Evolutionary conservation across 305 asterid genomes (phyloP), one percentile per base, ranked within the genome.

Genomic region (Fraxinus sp.): DNA sequence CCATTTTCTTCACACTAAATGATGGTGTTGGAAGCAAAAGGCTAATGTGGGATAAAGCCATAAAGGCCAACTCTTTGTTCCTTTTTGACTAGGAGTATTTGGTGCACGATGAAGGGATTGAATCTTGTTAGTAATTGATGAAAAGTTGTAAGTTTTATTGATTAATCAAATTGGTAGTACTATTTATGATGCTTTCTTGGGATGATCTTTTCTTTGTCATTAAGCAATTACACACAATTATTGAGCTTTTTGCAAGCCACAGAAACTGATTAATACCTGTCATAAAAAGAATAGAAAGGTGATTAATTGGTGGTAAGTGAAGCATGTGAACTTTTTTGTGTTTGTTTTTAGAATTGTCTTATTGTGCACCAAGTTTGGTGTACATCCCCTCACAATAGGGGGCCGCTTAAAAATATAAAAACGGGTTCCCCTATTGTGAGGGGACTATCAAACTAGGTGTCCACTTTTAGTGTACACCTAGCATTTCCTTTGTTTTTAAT

Each of bases 81-180:
- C 41, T 70, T 88, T 91, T 89, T 86, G 88, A 84, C 91, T 87
- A 77, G 77, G 89, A 84, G 82, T 86, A 85, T 79, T 79, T 85
- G 83, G 76, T 79, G 87, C 64, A 57, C 59, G 32, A 55, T 52
- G 66, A 79, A 72, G 83, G 77, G 82, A 55, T 78, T 26, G 86
- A 82, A 80, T 86, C 81, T 86, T 89, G 89, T 88, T 87, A 81
- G 85, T 86, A 85, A 77, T 24, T 82, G 75, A 57, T 66, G 84
- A 77, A 78, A 52, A 82, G 81, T 79, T 62, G 83, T 68, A 78
- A 80, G 86, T 79, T 84, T 82, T 71, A 81, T 77, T 75, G 73
- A 57, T 73, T 80, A 74, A 79, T 85, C 16, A 74, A 30, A 72
- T 76, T 82, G 80, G 43, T 80, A 68, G 73, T 88, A 78, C 78